These are phyloP conservation scores for Candida silvicultrix DNA, from an alignment of 805 yeast genomes.

Conservation along the genomic window DNA sequence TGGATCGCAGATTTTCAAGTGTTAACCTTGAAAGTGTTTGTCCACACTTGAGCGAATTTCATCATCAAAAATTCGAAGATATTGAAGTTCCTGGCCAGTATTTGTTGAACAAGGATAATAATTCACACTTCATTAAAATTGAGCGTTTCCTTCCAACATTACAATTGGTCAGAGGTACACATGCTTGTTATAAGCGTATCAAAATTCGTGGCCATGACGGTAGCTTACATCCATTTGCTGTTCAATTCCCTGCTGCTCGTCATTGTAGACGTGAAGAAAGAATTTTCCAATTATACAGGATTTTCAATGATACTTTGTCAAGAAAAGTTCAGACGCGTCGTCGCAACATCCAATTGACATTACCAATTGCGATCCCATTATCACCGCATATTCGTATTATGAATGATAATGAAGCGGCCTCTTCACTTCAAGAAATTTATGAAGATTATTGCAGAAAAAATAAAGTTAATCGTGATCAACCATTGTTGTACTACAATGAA, in stretches of 20 bases:
- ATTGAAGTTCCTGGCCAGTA: conserved; percentile 98
- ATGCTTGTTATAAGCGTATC: conserved; percentile 83
- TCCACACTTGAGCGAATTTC: conserved; percentile 95
- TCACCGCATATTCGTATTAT: conserved; percentile 92
- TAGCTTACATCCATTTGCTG: conserved; percentile 84
- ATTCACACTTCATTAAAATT: conserved; percentile 85
- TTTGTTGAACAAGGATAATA: conserved; percentile 78
- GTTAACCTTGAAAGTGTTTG: conserved; percentile 85
- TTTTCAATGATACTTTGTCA: conserved; percentile 74
- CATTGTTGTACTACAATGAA: conserved; percentile 78
- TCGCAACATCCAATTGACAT: conserved; percentile 74
- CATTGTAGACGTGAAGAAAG: conserved; percentile 96
- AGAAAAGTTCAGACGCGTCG: conserved; percentile 85
- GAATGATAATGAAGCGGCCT: conserved; percentile 72
- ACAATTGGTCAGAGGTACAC: conserved; percentile 83
- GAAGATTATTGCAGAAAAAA: conserved; percentile 77
- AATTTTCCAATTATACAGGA: conserved; percentile 83
- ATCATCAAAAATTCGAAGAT: conserved; percentile 96
- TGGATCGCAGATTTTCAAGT: conserved; percentile 76
- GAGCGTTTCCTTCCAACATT: conserved; percentile 88
- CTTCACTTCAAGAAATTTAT: conserved; percentile 74
- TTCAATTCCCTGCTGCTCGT: conserved; percentile 96
- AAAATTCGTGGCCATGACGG: conserved; percentile 94
- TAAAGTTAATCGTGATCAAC: conserved; percentile 79
- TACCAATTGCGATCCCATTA: conserved; percentile 89